Base-by-base conservation (phyloP, 2,329 filamentous ascomycete genomes). In the Cladosporium sp. region DNA sequence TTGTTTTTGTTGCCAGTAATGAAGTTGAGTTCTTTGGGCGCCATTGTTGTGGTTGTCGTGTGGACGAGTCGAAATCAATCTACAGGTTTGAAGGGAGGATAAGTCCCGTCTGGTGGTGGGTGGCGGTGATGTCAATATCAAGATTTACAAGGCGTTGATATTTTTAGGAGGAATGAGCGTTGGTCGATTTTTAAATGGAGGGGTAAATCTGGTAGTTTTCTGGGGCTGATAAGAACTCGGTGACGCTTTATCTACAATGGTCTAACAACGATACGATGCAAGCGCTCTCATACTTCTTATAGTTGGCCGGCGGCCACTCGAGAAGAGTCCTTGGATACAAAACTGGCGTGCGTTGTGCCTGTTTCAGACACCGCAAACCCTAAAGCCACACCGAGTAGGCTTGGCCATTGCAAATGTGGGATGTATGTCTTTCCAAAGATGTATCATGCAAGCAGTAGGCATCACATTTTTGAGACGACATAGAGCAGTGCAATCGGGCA, bases 1-100 rank as follows among this genome's bases (percentile, higher is more conserved):
- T 99, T 99, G 83, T 97, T 96, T 75, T 90, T 88, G 81, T 99
- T 99, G 79, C 94, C 91, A 1, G 94, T 98, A 77, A 99, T 96
- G 83, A 99, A 99, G 80, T 96, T 93, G 71, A 99, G 82, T 69
- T 83, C 80, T 71, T 83, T 81, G 44, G 72, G 73, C 21, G 74
- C 72, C 73, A 75, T 74, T 47, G 11, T 55, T 36, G 24, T 5
- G 34, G 21, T 59, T 38, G 32, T n/a, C 2, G 18, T 28, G 11
- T 30, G 2, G 49, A 18, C 14, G 15, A 8, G n/a, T n/a, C 5
- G 38, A 41, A n/a, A 11, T 11, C 12, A 8, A 11, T 10, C 10
- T 34, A 11, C 10, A 34, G 32, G 10, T 5, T 34, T 34, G 32
- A 10, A 34, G 15, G 2, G 18, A 41, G 36, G 18, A 18, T 41